These are phyloP conservation scores for Solanum chiquidenum DNA, from an alignment of 257 asterid genomes.

Conservation along the genomic window DNA sequence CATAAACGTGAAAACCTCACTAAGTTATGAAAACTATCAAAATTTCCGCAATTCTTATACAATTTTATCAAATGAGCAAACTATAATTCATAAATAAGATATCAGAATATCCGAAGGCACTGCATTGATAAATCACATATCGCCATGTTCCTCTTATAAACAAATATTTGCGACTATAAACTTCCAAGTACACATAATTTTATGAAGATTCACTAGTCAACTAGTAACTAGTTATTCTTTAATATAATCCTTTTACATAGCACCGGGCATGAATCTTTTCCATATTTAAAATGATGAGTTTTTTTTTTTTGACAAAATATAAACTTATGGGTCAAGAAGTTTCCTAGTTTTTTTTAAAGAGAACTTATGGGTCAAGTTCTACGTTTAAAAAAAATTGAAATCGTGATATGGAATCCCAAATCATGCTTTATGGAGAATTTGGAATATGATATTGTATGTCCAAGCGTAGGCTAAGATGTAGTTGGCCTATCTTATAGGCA, in stretches of 20 bases:
- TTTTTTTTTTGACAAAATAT: neutral
- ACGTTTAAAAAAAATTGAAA: neutral
- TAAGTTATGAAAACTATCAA: neutral
- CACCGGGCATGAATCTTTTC: neutral
- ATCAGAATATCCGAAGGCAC: neutral
- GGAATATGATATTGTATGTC: neutral
- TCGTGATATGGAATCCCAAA: neutral
- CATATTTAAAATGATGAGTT: neutral
- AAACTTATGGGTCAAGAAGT: neutral
- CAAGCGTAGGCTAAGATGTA: neutral
- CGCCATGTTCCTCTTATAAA: neutral
- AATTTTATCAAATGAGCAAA: neutral
- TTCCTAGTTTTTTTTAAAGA: neutral
- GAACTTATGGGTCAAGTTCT: neutral
- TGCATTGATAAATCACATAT: neutral
- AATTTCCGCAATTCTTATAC: neutral
- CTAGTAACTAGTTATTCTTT: neutral
- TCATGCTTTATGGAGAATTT: neutral
- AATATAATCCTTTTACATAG: neutral
- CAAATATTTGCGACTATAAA: too few species aligned
- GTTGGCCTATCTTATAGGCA: slow-evolving; percentile 39
- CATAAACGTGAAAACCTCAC: neutral
- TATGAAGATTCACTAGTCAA: neutral
- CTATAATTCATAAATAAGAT: neutral
- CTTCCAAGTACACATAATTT: neutral